These are phyloP conservation scores for Paramecium caudatum DNA, from an alignment of 73 alveolate genomes.

Conservation along the genomic window DNA sequence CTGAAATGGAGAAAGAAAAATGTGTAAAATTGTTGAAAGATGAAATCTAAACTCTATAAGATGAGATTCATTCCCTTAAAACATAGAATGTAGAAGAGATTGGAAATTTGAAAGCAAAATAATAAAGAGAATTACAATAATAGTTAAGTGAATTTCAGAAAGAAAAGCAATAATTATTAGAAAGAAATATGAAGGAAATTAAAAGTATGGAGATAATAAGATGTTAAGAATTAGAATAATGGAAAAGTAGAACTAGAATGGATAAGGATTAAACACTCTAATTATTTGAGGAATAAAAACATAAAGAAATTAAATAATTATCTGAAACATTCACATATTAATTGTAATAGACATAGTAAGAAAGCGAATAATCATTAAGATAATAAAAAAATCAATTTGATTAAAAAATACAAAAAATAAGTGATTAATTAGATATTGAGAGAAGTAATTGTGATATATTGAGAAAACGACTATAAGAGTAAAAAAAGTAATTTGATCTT, in stretches of 20 bases:
- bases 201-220: slow-evolving; percentile 42
- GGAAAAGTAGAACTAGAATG: slow-evolving; percentile 24
- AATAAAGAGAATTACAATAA: slow-evolving; percentile 34
- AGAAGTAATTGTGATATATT: slow-evolving; percentile 57
- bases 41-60: slow-evolving; percentile 30
- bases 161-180: slow-evolving; percentile 6
- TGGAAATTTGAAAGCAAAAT: background rate
- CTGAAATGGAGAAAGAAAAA: slow-evolving; percentile 47
- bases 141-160: background rate
- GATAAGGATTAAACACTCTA: slow-evolving; percentile 55
- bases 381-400: slow-evolving; percentile 1
- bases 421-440: slow-evolving; percentile 44
- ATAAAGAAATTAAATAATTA: slow-evolving; percentile 35
- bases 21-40: background rate
- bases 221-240: slow-evolving; percentile 45
- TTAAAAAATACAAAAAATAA: background rate
- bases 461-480: slow-evolving; percentile 50
- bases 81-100: slow-evolving; percentile 33
- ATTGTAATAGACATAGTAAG: slow-evolving; percentile 16
- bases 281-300: slow-evolving; percentile 30
- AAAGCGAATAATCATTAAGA: slow-evolving; percentile 5
- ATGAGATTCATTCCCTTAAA: slow-evolving; percentile 10
- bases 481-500: slow-evolving; percentile 50
- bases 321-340: slow-evolving; percentile 3
- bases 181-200: background rate